Evolutionary conservation across 345 rosid species (phyloP), one percentile per base, ranked within the genome.

Genomic region (Lumnitzera racemosa): DNA sequence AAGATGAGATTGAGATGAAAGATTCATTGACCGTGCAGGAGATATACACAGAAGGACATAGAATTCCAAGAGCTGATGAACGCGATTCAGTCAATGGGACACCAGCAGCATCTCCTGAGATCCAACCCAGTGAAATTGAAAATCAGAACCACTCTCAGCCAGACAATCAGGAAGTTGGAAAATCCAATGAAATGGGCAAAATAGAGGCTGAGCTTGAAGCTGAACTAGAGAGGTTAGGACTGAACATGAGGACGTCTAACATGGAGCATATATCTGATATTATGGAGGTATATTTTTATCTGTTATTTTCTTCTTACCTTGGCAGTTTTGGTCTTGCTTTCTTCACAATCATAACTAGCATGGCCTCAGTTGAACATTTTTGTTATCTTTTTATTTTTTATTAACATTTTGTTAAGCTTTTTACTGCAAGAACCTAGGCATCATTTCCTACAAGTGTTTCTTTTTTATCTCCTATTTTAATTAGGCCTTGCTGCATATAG

Each of bases 141-240:
- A 16, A 49, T 49, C 16, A 49, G n/a, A 14, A 49, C 13, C 52
- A 14, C 16, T 14, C 15, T 49, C 43, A 36, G 43, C 55, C 56
- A 15, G 31, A 55, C 12, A 53, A 63, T 31, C 48, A 53, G 46
- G 60, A 60, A 24, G 43, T 56, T 14, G 62, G 50, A 53, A 65
- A 48, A 13, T 49, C 54, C 3, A 64, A 70, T 49, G 59, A 46
- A 24, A 69, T 64, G 70, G 69, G 66, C 25, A 61, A 72, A 70
- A 78, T 72, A 5, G 80, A 75, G 67, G 79, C 71, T 2, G 72
- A 74, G 70, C 75, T 78, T 48, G 77, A 74, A 54, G 79, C 68
- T 27, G 82, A 72, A 55, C 64, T 74, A 10, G 62, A 66, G 65
- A 61, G 70, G 61, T 55, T 78, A 61, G 75, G 59, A 36, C 24